Conservation (phyloP, 2,329 filamentous ascomycete genomes). For the Hansfordia pulvinata region DNA sequence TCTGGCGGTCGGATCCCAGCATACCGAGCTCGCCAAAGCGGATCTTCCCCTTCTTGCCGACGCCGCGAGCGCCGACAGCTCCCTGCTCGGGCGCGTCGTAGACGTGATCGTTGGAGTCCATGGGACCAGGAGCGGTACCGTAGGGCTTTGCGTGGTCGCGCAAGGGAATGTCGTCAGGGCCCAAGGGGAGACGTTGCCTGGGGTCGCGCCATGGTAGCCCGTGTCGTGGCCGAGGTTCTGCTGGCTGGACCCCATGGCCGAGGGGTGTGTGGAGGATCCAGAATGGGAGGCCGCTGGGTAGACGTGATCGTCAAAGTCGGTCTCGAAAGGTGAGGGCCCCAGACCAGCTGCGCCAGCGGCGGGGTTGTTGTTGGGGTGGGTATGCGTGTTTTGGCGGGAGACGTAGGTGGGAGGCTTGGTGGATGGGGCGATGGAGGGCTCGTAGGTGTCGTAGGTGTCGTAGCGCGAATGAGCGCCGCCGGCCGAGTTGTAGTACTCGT, state of each 20-base stretch:
- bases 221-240: constrained; percentile 38
- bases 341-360: constrained; percentile 10
- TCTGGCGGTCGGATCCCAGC: constrained; percentile 39
- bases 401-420: constrained; percentile 29
- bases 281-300: constrained; percentile 40
- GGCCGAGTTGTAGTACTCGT: constrained; percentile 49
- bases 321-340: constrained; percentile 45
- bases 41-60: constrained; percentile 27
- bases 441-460: constrained; percentile 24
- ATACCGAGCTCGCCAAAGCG: constrained; percentile 46
- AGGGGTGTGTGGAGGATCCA: constrained; percentile 12
- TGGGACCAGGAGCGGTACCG: constrained; percentile 7
- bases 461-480: constrained; percentile 26
- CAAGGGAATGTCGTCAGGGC: constrained; percentile 42
- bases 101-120: constrained; percentile 40
- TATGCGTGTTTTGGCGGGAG: constrained; percentile 11
- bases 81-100: constrained; percentile 37
- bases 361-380: constrained; percentile 19
- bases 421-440: constrained; percentile 26
- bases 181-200: constrained; percentile 23
- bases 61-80: constrained; percentile 13
- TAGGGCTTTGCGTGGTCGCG: constrained; percentile 30
- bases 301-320: constrained; percentile 53
- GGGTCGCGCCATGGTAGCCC: constrained; percentile 36
- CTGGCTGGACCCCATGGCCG: constrained; percentile 21